Evolutionary conservation across 2,329 filamentous ascomycete genomes (phyloP).

Genomic region (Penicillium corylophilum): DNA sequence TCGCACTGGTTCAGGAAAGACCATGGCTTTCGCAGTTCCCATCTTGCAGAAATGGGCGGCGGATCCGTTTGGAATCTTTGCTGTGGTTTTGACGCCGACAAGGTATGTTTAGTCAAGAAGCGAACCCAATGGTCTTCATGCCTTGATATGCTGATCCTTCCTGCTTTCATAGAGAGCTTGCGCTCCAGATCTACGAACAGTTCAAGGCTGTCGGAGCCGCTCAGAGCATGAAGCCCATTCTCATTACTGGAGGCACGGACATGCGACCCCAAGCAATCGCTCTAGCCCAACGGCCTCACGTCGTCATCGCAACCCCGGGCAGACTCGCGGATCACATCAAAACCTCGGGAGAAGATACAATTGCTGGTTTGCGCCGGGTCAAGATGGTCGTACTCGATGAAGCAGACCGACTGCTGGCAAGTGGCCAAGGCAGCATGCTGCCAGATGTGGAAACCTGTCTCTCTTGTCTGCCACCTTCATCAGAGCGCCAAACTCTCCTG

Average conservation of each 20-base stretch:
- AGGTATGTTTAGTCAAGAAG: constrained; percentile 48
- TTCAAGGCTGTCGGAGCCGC: constrained; percentile 88
- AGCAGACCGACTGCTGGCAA: constrained; percentile 81
- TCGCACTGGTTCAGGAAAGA: constrained; percentile 95
- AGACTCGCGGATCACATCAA: constrained; percentile 90
- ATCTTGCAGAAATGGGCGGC: constrained; percentile 92
- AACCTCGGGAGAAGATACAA: constrained; percentile 86
- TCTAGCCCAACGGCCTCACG: constrained; percentile 76
- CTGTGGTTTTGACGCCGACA: constrained; percentile 83
- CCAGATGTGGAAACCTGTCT: constrained; percentile 89
- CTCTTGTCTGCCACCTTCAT: constrained; percentile 72
- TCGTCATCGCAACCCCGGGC: constrained; percentile 93
- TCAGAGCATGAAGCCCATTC: constrained; percentile 79
- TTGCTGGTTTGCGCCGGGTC: constrained; percentile 74
- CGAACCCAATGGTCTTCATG: background rate
- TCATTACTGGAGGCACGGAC: constrained; percentile 91
- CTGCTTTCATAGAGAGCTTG: constrained; percentile 66
- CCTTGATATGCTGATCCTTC: background rate
- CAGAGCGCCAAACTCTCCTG: constrained; percentile 83
- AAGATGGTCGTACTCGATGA: constrained; percentile 91
- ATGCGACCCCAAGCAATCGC: constrained; percentile 89
- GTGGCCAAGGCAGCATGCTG: constrained; percentile 81
- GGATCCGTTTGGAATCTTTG: constrained; percentile 90
- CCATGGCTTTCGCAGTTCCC: constrained; percentile 89
- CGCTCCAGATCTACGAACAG: constrained; percentile 94